Evolutionary conservation across 2,329 filamentous ascomycete species (phyloP).

Genomic region (Arthrinium puccinioides): DNA sequence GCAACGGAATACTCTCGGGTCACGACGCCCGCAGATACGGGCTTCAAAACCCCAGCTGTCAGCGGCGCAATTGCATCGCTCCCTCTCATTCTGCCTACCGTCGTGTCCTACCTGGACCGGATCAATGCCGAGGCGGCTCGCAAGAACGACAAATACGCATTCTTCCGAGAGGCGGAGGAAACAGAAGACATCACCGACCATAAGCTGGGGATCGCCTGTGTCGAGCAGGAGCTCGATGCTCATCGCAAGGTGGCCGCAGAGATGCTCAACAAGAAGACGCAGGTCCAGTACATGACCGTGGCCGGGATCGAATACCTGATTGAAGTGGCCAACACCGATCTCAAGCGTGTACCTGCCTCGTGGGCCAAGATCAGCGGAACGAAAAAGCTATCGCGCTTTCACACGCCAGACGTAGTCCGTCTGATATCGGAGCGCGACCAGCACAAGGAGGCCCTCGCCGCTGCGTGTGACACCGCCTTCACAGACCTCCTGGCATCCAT

Average conservation of each 20-base stretch:
- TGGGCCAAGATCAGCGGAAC: constrained; percentile 95
- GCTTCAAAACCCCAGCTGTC: constrained; percentile 66
- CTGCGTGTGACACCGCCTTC: constrained; percentile 85
- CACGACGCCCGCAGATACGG: constrained; percentile 56
- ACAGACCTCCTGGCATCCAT: constrained; percentile 63
- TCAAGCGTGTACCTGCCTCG: constrained; percentile 84
- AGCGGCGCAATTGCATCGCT: constrained; percentile 66
- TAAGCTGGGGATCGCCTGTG: constrained; percentile 83
- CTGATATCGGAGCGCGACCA: constrained; percentile 85
- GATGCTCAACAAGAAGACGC: constrained; percentile 61
- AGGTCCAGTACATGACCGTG: constrained; percentile 73
- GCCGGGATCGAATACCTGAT: constrained; percentile 92
- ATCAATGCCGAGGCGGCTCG: constrained; percentile 81
- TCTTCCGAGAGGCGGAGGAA: constrained; percentile 83
- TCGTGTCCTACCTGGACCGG: constrained; percentile 70
- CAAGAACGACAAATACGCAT: constrained; percentile 85
- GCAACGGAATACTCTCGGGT: constrained; percentile 67
- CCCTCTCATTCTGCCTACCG: constrained; percentile 66
- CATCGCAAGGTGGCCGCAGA: constrained; percentile 66
- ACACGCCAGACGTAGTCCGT: constrained; percentile 82
- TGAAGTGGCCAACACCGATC: constrained; percentile 74
- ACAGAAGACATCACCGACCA: constrained; percentile 84
- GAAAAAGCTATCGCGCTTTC: constrained; percentile 86
- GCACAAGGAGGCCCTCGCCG: constrained; percentile 86
- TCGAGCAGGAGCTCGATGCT: constrained; percentile 80